These are phyloP conservation scores for Candida nonsorbophila DNA, from an alignment of 805 yeast genomes.

Conservation along the genomic window DNA sequence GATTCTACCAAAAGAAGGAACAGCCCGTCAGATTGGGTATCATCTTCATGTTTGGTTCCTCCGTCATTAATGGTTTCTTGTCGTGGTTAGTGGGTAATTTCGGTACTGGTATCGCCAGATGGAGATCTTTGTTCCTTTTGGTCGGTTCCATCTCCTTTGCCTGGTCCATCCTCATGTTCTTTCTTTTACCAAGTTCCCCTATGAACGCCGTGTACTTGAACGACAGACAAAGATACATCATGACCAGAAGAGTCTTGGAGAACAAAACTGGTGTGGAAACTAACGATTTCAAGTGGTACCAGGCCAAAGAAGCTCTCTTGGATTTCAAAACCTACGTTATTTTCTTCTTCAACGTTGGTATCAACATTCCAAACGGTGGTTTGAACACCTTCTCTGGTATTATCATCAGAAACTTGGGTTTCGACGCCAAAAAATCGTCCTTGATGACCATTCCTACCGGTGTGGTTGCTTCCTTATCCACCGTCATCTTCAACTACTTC, in stretches of 20 bases:
- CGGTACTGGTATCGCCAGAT: slow-evolving; percentile 9
- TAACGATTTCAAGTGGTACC: slow-evolving; percentile 13
- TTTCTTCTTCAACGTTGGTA: slow-evolving; percentile 18
- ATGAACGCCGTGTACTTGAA: slow-evolving; percentile 13
- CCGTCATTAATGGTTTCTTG: slow-evolving; percentile 18
- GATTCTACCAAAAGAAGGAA: slow-evolving; percentile 13
- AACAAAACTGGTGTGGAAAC: slow-evolving; percentile 13
- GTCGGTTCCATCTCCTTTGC: slow-evolving; percentile 17
- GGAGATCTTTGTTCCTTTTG: slow-evolving; percentile 18
- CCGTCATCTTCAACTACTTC: slow-evolving; percentile 24
- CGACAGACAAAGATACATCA: slow-evolving; percentile 11
- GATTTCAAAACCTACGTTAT: slow-evolving; percentile 15
- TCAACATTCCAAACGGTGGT: slow-evolving; percentile 26
- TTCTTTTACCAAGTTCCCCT: slow-evolving; percentile 15
- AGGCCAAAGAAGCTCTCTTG: slow-evolving; percentile 13
- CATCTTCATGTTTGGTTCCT: slow-evolving; percentile 14
- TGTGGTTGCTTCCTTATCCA: slow-evolving; percentile 22
- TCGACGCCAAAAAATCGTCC: slow-evolving; percentile 13
- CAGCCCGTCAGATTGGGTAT: slow-evolving; percentile 12
- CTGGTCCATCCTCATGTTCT: slow-evolving; percentile 13
- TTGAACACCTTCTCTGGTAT: slow-evolving; percentile 23
- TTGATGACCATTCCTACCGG: slow-evolving; percentile 24
- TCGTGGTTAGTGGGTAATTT: slow-evolving; percentile 15
- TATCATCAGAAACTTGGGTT: slow-evolving; percentile 22
- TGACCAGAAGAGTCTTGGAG: slow-evolving; percentile 9